phyloP scores from a whole-genome alignment of 129 eudicot genomes.

The Escallonia herrerae region DNA sequence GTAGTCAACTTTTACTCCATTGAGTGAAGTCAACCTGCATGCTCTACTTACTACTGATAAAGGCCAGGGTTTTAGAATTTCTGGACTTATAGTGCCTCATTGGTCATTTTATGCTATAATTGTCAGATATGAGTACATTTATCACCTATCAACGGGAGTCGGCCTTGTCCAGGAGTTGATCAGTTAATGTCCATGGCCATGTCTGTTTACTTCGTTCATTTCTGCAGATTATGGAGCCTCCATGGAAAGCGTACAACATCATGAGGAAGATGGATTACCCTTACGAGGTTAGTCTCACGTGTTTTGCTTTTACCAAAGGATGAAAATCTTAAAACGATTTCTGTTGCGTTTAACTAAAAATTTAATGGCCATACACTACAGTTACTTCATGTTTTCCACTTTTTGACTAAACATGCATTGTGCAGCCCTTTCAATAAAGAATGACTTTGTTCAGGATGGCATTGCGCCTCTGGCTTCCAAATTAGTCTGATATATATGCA shows the following conservation, averaged over 20 bases:
- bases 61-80: too few species aligned
- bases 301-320: background rate
- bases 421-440: background rate
- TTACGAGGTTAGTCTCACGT: conserved; percentile 49
- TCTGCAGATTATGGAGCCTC: conserved; percentile 86
- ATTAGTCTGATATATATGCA: background rate
- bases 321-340: background rate
- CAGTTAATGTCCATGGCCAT: too few species aligned
- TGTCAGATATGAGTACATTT: too few species aligned
- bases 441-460: background rate
- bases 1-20: too few species aligned
- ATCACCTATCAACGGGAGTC: too few species aligned
- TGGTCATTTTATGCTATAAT: too few species aligned
- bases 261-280: conserved; percentile 91
- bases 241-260: conserved; percentile 86
- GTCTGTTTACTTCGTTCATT: background rate
- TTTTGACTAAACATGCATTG: background rate
- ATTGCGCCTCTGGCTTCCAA: background rate
- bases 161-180: too few species aligned
- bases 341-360: background rate
- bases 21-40: too few species aligned
- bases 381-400: background rate
- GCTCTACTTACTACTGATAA: too few species aligned
- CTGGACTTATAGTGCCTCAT: too few species aligned
- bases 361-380: background rate